Evolutionary conservation across 2,329 filamentous ascomycete species (phyloP).

Genomic region (Penicillium italicum): DNA sequence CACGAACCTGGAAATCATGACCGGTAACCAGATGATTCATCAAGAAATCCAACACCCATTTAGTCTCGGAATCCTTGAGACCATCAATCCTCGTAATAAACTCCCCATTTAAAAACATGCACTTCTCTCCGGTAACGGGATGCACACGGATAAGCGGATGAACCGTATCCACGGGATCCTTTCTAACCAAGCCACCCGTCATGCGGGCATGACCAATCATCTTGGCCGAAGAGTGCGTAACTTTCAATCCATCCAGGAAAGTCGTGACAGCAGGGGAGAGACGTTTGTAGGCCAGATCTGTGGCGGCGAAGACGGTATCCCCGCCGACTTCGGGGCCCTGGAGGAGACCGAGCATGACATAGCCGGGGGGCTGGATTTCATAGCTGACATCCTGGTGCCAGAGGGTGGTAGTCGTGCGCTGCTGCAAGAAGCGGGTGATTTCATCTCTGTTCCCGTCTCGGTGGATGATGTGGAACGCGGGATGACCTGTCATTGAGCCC

Average conservation of each 20-base stretch:
- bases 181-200: constrained; percentile 44
- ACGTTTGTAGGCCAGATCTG: constrained; percentile 46
- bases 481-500: constrained; percentile 40
- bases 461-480: constrained; percentile 48
- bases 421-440: constrained; percentile 43
- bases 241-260: constrained; percentile 34
- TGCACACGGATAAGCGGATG: constrained; percentile 49
- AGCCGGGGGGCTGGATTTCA: constrained; percentile 47
- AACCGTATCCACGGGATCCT: constrained; percentile 44
- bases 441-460: constrained; percentile 45
- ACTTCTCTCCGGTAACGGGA: constrained; percentile 49
- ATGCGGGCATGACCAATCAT: constrained; percentile 44
- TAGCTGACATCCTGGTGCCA: constrained; percentile 52
- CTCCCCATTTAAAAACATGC: constrained; percentile 48
- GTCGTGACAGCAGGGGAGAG: constrained; percentile 51
- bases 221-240: constrained; percentile 43
- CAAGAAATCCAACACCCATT: constrained; percentile 47
- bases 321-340: constrained; percentile 51
- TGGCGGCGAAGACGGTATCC: constrained; percentile 47
- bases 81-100: constrained; percentile 49
- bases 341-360: constrained; percentile 48
- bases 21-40: constrained; percentile 47
- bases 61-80: constrained; percentile 47
- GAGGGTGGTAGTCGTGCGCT: constrained; percentile 46
- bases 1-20: constrained; percentile 48